Base-by-base conservation (phyloP, 2,329 filamentous ascomycete species). In the Kalaharituber pfeilii region DNA sequence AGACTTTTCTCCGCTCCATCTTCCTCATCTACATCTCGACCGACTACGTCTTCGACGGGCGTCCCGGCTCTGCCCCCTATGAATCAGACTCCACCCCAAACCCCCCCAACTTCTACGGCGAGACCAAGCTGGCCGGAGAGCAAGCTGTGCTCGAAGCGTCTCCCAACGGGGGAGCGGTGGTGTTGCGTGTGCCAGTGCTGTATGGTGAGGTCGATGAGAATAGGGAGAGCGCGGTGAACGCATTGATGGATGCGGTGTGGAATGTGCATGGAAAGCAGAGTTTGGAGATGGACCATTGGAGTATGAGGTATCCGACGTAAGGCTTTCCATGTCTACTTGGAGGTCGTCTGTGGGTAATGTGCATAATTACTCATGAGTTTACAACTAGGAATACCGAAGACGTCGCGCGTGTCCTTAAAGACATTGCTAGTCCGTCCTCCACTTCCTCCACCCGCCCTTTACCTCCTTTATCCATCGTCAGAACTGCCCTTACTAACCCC, bases 251-350 rank as follows among this genome's bases (percentile, higher is more conserved):
- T 52, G 71, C 75, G 0, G 74, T 94, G 5, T 82, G 79, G 77
- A 64, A 62, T 26, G 84, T 84, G 66, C 76, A 80, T 0, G 83
- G 88, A 66, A 76, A 80, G 50, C 70, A 73, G 33, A 75, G 74
- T 54, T 72, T 87, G 39, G 80, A 78, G 65, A 88, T 94, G 80
- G 87, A 94, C 64, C 81, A 93, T 67, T 94, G 86, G 80, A 81
- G 84, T 1, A 70, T 84, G 51, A 77, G 87, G 26, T 94, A 86
- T 69, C 87, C 87, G 7, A 94, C 53, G 54, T 53, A 33, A 53
- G 53, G 39, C 15, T 25, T 36, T 3, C 1, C 13, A 13, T 22
- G 18, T 22, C 42, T 13, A 13, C 11, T 39, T 22, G 18, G 15
- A 9, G 11, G 25, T 11, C 20, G 8, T 8, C 15, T 13, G 20